Base-by-base conservation (phyloP, 352 stramenopile genomes). In the Phytophthora citrophthora region DNA sequence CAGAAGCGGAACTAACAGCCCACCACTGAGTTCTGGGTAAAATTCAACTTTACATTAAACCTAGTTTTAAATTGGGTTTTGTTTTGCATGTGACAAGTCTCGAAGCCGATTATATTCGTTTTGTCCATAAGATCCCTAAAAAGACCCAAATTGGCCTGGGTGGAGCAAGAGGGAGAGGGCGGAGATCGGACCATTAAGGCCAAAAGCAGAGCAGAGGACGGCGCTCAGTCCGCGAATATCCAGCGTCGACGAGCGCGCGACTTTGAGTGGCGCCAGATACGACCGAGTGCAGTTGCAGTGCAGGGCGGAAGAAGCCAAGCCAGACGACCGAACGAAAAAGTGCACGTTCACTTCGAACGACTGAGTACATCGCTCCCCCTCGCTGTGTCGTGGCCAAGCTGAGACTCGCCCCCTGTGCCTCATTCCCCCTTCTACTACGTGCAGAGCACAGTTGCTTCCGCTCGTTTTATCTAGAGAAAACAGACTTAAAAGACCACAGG, bases 241-340 rank as follows among this genome's bases (percentile, higher is more conserved):
- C 54, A 70, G 60, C 18, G 58, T 18, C 49, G 40, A 58, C 61
- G 43, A 64, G 45, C 45, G 55, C 32, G 34, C 44, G 20, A 52
- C 18, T 67, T 29, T 15, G n/a, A 51, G 57, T 48, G 38, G 26
- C 49, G 46, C 13, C 40, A 55, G 46, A 40, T 58, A 41, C 51
- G 26, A 11, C 39, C 7, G 38, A 23, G 24, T 24, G 31, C 32
- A 54, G 44, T 53, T 32, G 46, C 46, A 55, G 49, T 41, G 26
- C 56, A 51, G 57, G 59, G 68, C 46, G 57, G 54, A 76, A 72
- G 68, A 70, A 71, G 45, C 54, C 54, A 54, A 31, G n/a, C 45
- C 16, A 7, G 23, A 65, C 68, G 54, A 76, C 43, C 32, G 0
- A 10, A 76, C 68, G 58, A 76, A 52, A 64, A 60, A 54, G 47